Conservation (phyloP, 805 yeast species). For the Maudiozyma bulderi region DNA sequence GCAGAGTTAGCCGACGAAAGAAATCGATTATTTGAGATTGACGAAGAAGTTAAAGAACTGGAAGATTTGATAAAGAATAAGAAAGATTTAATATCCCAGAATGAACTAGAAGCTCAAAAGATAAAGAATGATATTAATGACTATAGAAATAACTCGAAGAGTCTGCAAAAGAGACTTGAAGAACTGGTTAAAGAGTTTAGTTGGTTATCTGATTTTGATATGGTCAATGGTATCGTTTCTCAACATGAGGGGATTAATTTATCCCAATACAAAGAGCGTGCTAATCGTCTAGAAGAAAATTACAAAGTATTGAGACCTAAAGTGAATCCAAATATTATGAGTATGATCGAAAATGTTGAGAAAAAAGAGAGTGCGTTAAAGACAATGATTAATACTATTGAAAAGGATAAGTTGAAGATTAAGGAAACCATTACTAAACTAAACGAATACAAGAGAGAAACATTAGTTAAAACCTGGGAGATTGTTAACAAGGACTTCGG, state of each 20-base stretch:
- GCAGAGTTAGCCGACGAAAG: conserved; percentile 33
- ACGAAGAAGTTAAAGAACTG: conserved; percentile 66
- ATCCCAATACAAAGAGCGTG: conserved; percentile 50
- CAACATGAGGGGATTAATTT: conserved; percentile 57
- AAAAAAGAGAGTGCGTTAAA: conserved; percentile 71
- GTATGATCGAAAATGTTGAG: conserved; percentile 84
- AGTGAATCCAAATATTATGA: conserved; percentile 80
- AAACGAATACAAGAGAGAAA: conserved; percentile 76
- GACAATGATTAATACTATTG: conserved; percentile 76
- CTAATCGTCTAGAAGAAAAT: conserved; percentile 45
- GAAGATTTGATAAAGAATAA: conserved; percentile 37
- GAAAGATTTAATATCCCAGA: conserved; percentile 32
- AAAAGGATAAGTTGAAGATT: conserved; percentile 80
- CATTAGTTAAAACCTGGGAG: conserved; percentile 74
- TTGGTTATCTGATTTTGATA: conserved; percentile 64
- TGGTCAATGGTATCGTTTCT: conserved; percentile 45
- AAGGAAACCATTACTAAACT: conserved; percentile 77
- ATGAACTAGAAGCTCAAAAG: conserved; percentile 44
- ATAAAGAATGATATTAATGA: conserved; percentile 48
- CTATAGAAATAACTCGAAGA: conserved; percentile 30
- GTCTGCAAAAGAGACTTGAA: conserved; percentile 34
- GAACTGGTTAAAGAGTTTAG: conserved; percentile 45
- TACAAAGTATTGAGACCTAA: conserved; percentile 65
- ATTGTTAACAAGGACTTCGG: conserved; percentile 89
- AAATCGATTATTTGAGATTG: conserved; percentile 52